Conservation (phyloP, 495 filamentous ascomycete genomes). For the Symbiotaphrina buchneri region DNA sequence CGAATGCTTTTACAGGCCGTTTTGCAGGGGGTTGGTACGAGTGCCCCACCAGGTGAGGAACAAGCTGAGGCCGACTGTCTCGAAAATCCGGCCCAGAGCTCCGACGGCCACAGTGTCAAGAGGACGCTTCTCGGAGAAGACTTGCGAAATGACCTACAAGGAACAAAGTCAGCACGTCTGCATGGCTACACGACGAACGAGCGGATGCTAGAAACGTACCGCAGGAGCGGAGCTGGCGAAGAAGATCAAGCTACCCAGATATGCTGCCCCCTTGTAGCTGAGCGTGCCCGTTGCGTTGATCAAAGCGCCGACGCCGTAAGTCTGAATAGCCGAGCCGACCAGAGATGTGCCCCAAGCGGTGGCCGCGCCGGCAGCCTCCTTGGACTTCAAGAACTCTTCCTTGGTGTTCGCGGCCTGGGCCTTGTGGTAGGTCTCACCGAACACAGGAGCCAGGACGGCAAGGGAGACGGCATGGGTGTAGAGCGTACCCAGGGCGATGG, state of each 20-base stretch:
- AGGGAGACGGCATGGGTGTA: slow-evolving; percentile 78
- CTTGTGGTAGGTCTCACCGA: slow-evolving; percentile 87
- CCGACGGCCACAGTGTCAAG: slow-evolving; percentile 75
- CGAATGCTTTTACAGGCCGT: no score
- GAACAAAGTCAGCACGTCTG: slow-evolving; percentile 1
- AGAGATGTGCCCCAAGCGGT: slow-evolving; percentile 80
- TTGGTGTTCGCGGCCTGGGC: slow-evolving; percentile 82
- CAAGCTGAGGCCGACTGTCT: slow-evolving; percentile 78
- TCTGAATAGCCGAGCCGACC: slow-evolving; percentile 70
- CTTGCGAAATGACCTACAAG: slow-evolving; percentile 54
- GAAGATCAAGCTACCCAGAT: slow-evolving; percentile 79
- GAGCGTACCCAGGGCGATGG: slow-evolving; percentile 82
- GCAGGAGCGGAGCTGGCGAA: slow-evolving; percentile 71
- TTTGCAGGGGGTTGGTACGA: slow-evolving; percentile 64
- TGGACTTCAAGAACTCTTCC: slow-evolving; percentile 87
- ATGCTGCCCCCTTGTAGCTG: slow-evolving; percentile 90
- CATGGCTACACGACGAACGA: neutral
- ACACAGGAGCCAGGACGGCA: slow-evolving; percentile 68
- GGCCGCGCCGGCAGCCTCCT: slow-evolving; percentile 73
- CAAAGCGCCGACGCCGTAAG: slow-evolving; percentile 85
- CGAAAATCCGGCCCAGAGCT: slow-evolving; percentile 59
- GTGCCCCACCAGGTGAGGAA: slow-evolving; percentile 98
- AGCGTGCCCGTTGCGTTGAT: slow-evolving; percentile 91
- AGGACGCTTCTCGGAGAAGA: slow-evolving; percentile 78
- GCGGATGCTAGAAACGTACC: slow-evolving; percentile 27